These are phyloP conservation scores for Fomitopsis pinicola DNA, from an alignment of 1,284 basidiomycete genomes.

Conservation along the genomic window DNA sequence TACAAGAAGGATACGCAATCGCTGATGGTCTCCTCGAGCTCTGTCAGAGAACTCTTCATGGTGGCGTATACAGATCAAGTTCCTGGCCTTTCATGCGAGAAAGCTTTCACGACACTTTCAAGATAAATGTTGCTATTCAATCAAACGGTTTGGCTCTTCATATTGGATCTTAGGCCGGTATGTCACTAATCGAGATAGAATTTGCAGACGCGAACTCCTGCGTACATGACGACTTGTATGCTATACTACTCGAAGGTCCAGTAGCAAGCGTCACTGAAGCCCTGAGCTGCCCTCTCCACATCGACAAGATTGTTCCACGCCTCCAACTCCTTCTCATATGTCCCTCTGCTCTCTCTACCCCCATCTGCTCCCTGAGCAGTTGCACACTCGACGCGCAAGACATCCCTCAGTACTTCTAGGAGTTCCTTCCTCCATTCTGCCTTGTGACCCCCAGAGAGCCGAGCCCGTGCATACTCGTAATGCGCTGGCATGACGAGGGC, in stretches of 20 bases:
- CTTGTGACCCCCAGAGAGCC: neutral
- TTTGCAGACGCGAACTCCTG: too few relatives aligned
- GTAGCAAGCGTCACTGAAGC: neutral
- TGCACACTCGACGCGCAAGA: neutral
- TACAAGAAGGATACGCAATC: too few relatives aligned
- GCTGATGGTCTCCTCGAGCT: too few relatives aligned
- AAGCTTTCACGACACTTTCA: too few relatives aligned
- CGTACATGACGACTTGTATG: too few relatives aligned
- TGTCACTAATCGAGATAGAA: too few relatives aligned
- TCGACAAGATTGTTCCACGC: neutral
- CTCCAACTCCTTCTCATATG: neutral
- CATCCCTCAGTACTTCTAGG: neutral
- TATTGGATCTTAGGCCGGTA: too few relatives aligned
- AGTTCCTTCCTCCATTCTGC: neutral
- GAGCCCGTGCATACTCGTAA: constrained; percentile 1
- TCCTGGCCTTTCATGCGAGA: too few relatives aligned
- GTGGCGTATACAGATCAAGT: too few relatives aligned
- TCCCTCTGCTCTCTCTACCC: neutral
- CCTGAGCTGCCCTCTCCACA: neutral
- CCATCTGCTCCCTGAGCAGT: neutral
- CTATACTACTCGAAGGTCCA: neutral
- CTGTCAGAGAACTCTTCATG: too few relatives aligned
- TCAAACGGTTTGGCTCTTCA: too few relatives aligned
- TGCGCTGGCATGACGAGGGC: constrained; percentile 6
- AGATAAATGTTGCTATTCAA: too few relatives aligned